These are phyloP conservation scores for Fusarium nodosum DNA, from an alignment of 2,329 filamentous ascomycete species.

Conservation along the genomic window DNA sequence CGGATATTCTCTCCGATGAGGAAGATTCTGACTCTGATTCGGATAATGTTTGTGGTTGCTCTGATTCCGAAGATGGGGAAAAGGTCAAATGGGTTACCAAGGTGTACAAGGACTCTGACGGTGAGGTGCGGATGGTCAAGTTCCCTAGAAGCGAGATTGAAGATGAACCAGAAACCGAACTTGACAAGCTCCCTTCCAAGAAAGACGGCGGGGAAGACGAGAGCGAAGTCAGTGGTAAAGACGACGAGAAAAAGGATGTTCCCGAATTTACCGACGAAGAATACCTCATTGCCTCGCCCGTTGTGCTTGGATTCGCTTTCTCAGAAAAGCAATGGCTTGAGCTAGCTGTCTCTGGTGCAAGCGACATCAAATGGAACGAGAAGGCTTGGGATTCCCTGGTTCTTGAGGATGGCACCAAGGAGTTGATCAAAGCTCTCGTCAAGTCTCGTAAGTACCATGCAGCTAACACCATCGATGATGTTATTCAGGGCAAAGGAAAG, in stretches of 20 bases:
- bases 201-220: background rate
- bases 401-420: slow-evolving; percentile 71
- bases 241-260: slow-evolving; percentile 13
- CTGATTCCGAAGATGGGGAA: slow-evolving; percentile 59
- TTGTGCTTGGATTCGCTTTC: slow-evolving; percentile 89
- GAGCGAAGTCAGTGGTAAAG: slow-evolving; percentile 17
- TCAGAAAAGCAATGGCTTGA: slow-evolving; percentile 92
- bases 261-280: slow-evolving; percentile 82
- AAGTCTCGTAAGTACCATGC: slow-evolving; percentile 87
- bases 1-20: slow-evolving; percentile 68
- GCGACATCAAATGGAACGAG: slow-evolving; percentile 87
- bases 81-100: slow-evolving; percentile 65
- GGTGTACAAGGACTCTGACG: slow-evolving; percentile 62
- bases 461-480: slow-evolving; percentile 84
- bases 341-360: slow-evolving; percentile 82
- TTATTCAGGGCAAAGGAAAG: slow-evolving; percentile 86
- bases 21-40: slow-evolving; percentile 60
- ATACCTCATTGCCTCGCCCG: slow-evolving; percentile 84
- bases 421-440: slow-evolving; percentile 81
- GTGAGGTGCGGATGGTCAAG: slow-evolving; percentile 54
- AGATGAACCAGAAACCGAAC: slow-evolving; percentile 60
- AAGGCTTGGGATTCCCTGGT: slow-evolving; percentile 86
- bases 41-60: slow-evolving; percentile 56
- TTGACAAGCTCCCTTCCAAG: slow-evolving; percentile 65
- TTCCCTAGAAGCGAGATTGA: slow-evolving; percentile 51